These are phyloP conservation scores for Amphichorda felina DNA, from an alignment of 2,329 filamentous ascomycete genomes.

Conservation along the genomic window DNA sequence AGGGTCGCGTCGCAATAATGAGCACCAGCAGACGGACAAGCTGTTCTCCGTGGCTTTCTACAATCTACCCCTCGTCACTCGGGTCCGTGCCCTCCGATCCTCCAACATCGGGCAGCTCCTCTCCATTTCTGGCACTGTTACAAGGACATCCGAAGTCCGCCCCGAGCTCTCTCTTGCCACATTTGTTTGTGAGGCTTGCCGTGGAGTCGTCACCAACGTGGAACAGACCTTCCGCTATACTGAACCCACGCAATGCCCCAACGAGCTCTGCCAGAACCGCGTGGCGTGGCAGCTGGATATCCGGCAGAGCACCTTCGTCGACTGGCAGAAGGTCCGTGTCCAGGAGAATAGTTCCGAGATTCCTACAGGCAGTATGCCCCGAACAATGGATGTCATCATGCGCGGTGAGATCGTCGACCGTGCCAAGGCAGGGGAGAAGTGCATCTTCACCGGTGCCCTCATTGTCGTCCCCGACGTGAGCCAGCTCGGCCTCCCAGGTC, in stretches of 20 bases:
- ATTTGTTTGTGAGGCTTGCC: conserved; percentile 83
- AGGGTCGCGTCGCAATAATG: conserved; percentile 65
- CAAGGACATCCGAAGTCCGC: conserved; percentile 89
- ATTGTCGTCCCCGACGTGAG: conserved; percentile 97
- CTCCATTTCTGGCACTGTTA: conserved; percentile 94
- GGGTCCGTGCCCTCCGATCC: conserved; percentile 76
- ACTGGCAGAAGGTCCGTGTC: conserved; percentile 98
- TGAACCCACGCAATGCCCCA: conserved; percentile 91
- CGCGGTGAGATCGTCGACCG: conserved; percentile 96
- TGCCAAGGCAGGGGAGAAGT: conserved; percentile 95
- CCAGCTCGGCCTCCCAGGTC: conserved; percentile 81
- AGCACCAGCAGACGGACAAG: conserved; percentile 96
- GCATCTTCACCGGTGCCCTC: conserved; percentile 89
- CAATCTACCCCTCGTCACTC: conserved; percentile 78
- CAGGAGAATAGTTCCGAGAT: conserved; percentile 99
- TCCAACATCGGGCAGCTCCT: conserved; percentile 84
- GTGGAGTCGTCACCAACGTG: conserved; percentile 73
- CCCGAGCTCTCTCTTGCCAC: conserved; percentile 88
- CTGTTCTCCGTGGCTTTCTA: conserved; percentile 90
- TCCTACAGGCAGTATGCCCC: conserved; percentile 94
- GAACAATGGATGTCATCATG: conserved; percentile 94
- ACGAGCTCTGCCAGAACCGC: conserved; percentile 75
- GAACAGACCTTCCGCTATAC: conserved; percentile 98
- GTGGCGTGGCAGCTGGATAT: conserved; percentile 96
- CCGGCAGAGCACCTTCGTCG: conserved; percentile 90